phyloP scores from a whole-genome alignment of 768 basidiomycete species.

The Lepiota subincarnata region DNA sequence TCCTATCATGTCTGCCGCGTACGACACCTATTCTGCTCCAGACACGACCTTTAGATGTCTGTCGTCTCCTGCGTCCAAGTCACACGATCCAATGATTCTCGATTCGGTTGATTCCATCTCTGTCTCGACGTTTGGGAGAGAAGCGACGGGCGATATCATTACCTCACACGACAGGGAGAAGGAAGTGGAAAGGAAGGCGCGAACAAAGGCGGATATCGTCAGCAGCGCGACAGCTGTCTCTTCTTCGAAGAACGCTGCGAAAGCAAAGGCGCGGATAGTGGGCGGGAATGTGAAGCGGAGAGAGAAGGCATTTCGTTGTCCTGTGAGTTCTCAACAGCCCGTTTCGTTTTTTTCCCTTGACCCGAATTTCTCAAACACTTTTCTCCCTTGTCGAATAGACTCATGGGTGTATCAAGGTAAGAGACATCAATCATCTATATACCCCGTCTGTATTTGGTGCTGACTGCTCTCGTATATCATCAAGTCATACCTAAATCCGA shows the following conservation, averaged over 20 bases:
- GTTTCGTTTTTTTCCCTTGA: not conserved
- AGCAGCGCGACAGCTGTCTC: constrained; percentile 12
- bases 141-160: not conserved
- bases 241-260: constrained; percentile 4
- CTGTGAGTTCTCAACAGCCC: constrained; percentile 30
- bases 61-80: not conserved
- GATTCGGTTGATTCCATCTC: constrained; percentile 1
- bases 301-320: constrained; percentile 47
- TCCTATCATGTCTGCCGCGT: not conserved
- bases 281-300: constrained; percentile 20
- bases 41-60: not conserved
- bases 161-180: constrained; percentile 4
- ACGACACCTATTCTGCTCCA: not conserved
- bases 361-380: not conserved
- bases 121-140: not conserved
- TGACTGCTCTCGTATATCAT: not conserved
- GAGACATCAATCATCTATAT: constrained; percentile 14
- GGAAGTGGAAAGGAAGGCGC: not conserved
- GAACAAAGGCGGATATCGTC: constrained; percentile 8
- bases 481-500: constrained; percentile 60
- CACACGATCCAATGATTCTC: constrained; percentile 9
- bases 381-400: constrained; percentile 21
- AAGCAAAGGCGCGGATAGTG: constrained; percentile 8
- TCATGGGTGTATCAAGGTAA: constrained; percentile 51
- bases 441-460: not conserved